Evolutionary conservation across 2,329 filamentous ascomycete genomes (phyloP).

Genomic region (Colletotrichum trifolii): DNA sequence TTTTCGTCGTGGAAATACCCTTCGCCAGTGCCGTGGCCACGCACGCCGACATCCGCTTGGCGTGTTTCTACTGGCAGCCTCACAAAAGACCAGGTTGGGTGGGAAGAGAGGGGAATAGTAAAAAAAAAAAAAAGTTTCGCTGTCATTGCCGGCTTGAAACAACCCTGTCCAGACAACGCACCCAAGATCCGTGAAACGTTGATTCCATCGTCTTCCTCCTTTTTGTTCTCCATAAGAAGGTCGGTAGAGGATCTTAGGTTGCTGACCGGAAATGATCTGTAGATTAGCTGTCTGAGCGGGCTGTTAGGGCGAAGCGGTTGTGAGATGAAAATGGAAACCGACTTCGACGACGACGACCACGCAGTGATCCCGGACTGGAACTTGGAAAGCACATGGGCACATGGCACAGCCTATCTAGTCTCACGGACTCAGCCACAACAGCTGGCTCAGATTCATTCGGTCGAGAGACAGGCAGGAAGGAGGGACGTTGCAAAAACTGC

Average conservation of each 20-base stretch:
- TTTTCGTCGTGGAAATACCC: background rate
- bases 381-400: background rate
- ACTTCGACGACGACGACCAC: too few relatives aligned
- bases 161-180: slow-evolving; percentile 28
- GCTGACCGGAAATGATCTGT: background rate
- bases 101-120: background rate
- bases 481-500: background rate
- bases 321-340: background rate
- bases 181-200: slow-evolving; percentile 31
- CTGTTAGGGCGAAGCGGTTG: background rate
- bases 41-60: slow-evolving; percentile 4
- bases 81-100: background rate
- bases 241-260: slow-evolving; percentile 18
- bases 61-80: slow-evolving; percentile 2
- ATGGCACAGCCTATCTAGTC: background rate
- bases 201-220: slow-evolving; percentile 5
- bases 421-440: background rate
- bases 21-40: slow-evolving; percentile 6
- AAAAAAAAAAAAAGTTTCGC: slow-evolving; percentile 25
- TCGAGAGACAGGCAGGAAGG: background rate
- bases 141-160: slow-evolving; percentile 32
- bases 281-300: slow-evolving; percentile 2
- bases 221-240: slow-evolving; percentile 27
- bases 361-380: too few relatives aligned
- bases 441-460: background rate